Conservation (phyloP, 2,329 filamentous ascomycete genomes). For the Sphaerulina vaccinii region DNA sequence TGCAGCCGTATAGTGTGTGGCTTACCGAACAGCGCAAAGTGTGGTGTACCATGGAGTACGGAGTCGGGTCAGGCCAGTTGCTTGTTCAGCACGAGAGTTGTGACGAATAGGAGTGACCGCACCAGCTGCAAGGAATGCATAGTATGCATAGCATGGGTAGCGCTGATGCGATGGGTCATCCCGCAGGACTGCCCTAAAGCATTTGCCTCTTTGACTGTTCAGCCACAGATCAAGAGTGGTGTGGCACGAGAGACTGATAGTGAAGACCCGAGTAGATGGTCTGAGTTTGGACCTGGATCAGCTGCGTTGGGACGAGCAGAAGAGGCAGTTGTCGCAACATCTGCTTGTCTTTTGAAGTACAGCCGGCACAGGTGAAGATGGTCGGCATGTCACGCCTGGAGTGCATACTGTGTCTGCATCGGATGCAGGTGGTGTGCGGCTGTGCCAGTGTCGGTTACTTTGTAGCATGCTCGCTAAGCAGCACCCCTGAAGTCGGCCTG, state of each 20-base stretch:
- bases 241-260: no score
- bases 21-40: no score
- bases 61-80: slow-evolving; percentile 2
- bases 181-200: slow-evolving; percentile 12
- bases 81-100: neutral
- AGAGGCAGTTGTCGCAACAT: no score
- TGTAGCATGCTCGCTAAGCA: neutral
- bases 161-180: slow-evolving; percentile 10
- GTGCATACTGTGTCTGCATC: neutral
- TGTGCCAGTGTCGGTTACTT: neutral
- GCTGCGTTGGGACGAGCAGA: no score
- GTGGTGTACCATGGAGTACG: neutral
- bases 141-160: slow-evolving; percentile 11
- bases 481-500: no score
- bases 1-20: neutral
- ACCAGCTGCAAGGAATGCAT: slow-evolving; percentile 10
- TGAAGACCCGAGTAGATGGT: no score
- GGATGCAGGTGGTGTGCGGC: neutral
- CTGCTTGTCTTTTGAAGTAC: no score
- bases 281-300: no score
- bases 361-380: no score
- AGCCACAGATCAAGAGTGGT: no score
- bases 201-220: slow-evolving; percentile 1
- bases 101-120: slow-evolving; percentile 11
- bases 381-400: no score